phyloP scores from a whole-genome alignment of 192 early-diverging fungal genomes.

The Backusella parvicylindrica region DNA sequence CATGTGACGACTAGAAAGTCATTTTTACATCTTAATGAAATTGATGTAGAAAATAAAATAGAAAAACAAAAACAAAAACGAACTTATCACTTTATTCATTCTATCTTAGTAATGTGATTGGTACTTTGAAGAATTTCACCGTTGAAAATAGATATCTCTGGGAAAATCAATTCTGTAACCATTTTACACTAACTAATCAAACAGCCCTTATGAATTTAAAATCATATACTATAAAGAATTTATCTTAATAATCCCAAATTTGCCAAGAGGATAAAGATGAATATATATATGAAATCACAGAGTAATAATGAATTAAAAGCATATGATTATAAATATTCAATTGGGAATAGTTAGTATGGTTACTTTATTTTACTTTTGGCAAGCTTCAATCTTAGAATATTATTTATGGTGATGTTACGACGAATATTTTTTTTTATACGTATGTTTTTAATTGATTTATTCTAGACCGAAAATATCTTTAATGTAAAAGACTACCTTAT shows the following conservation, averaged over 20 bases:
- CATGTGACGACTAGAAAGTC: background rate
- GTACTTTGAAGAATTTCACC: background rate
- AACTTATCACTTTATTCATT: background rate
- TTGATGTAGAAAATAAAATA: background rate
- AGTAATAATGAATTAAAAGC: background rate
- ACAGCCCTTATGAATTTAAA: background rate
- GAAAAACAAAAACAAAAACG: background rate
- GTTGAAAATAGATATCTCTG: background rate
- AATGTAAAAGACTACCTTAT: too few relatives aligned
- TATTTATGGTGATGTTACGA: too few relatives aligned
- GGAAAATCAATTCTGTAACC: background rate
- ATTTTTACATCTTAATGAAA: background rate
- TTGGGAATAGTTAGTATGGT: background rate
- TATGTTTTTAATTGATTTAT: too few relatives aligned
- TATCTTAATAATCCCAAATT: background rate
- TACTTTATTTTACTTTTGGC: background rate
- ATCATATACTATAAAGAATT: background rate
- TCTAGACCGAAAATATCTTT: too few relatives aligned
- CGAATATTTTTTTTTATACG: too few relatives aligned
- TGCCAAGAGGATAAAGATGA: background rate
- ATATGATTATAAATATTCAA: background rate
- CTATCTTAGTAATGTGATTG: background rate
- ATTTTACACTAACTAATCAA: background rate
- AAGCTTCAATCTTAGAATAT: too few relatives aligned
- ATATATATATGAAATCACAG: background rate